Base-by-base conservation (phyloP, 352 stramenopile genomes). In the Phytophthora gonapodyides region DNA sequence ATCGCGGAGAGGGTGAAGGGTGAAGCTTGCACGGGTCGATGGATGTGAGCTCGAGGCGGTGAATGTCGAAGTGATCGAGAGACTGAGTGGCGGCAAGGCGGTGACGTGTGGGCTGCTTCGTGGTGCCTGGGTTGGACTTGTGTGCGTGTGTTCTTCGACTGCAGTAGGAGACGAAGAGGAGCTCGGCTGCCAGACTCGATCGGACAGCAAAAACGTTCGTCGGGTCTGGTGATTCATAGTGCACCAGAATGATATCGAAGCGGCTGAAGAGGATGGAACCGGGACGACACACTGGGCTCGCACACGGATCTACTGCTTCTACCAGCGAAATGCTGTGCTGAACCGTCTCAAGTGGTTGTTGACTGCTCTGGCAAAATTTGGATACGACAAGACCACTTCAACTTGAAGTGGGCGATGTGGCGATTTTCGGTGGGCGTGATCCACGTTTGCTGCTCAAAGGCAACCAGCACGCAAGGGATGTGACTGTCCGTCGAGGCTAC, bases 51-150 rank as follows among this genome's bases (percentile, higher is more conserved):
- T 61, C 43, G 24, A 69, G 48, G 33, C 38, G 33, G 43, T 54
- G 50, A 37, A 67, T 67, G 66, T 37, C 47, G 61, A 53, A 69
- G 44, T 73, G 59, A 62, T 21, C 43, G 37, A 50, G 36, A 52
- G 21, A 27, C 21, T 27, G 21, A 27, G 24, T 30, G 24, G 24
- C 24, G 24, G 24, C 2, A 30, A 30, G 24, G 24, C 24, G 24
- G 2, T 7, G 24, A 24, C 1, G 21, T 3, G 36, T 12, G 6
- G 13, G 38, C 13, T 1, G 17, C 7, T 46, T 30, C 24, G 24
- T 30, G 24, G 6, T 30, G 24, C 24, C 24, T 30, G 24, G 3
- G 0, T 30, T 7, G 24, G 24, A 6, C 24, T 30, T 30, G 24
- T 4, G 24, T 7, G 24, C n/a, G 8, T 8, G 21, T 3, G 21